Evolutionary conservation across 1,284 basidiomycete species (phyloP).

Genomic region (Tremellales sp.): DNA sequence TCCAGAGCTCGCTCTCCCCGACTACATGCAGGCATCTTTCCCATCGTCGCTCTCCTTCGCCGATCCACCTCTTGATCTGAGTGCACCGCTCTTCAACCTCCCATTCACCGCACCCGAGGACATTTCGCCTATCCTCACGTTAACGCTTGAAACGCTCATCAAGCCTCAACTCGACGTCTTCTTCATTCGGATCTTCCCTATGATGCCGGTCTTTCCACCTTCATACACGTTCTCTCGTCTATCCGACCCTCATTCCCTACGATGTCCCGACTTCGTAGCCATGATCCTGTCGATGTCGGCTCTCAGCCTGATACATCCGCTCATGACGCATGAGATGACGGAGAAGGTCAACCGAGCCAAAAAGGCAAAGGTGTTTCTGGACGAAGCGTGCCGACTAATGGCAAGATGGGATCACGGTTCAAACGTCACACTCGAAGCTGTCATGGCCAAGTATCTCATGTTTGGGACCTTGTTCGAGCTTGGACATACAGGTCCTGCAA

Average conservation of each 20-base stretch:
- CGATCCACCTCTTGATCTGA: not conserved
- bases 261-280: conserved; percentile 15
- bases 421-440: conserved; percentile 13
- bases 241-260: conserved; percentile 7
- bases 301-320: conserved; percentile 26
- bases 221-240: conserved; percentile 15
- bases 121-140: conserved; percentile 20
- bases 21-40: not conserved
- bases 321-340: conserved; percentile 16
- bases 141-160: conserved; percentile 25
- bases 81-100: not conserved
- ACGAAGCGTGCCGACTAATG: conserved; percentile 22
- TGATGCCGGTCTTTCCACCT: conserved; percentile 29
- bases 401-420: conserved; percentile 24
- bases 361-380: conserved; percentile 24
- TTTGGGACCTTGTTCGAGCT: conserved; percentile 32
- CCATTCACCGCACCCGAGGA: conserved; percentile 14
- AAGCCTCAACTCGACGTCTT: conserved; percentile 26
- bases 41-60: not conserved
- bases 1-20: not conserved
- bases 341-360: conserved; percentile 8
- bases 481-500: conserved; percentile 18
- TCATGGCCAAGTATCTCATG: conserved; percentile 26
- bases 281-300: conserved; percentile 25
- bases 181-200: conserved; percentile 25